Conservation (phyloP, 2,329 filamentous ascomycete genomes). For the Hymenoscyphus linearis region DNA sequence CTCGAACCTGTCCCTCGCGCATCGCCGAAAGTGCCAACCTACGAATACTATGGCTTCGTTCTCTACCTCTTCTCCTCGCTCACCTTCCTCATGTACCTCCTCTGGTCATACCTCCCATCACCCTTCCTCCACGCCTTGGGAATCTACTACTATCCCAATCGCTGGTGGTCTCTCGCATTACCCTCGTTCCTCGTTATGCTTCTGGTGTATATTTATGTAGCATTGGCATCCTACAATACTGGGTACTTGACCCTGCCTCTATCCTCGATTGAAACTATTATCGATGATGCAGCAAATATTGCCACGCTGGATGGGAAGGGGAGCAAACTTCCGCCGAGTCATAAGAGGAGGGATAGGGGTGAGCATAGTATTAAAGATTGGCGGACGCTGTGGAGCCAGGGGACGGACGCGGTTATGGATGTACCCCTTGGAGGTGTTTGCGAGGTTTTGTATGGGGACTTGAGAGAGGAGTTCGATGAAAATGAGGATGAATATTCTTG, state of each 20-base stretch:
- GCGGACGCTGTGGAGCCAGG: conserved; percentile 80
- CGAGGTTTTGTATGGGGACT: conserved; percentile 80
- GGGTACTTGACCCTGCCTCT: conserved; percentile 81
- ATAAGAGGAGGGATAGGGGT: conserved; percentile 31
- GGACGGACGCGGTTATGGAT: conserved; percentile 96
- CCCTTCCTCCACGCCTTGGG: conserved; percentile 89
- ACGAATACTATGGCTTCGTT: conserved; percentile 99
- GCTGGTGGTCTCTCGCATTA: conserved; percentile 95
- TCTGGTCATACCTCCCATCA: conserved; percentile 81
- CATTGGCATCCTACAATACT: conserved; percentile 84
- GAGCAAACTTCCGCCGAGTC: conserved; percentile 30
- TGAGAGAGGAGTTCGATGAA: conserved; percentile 33
- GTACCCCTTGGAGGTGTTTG: conserved; percentile 92
- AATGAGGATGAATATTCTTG: conserved; percentile 13
- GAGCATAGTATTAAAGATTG: conserved; percentile 48
- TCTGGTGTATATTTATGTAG: conserved; percentile 89
- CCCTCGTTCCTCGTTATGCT: conserved; percentile 86
- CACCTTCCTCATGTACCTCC: conserved; percentile 66
- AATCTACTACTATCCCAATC: conserved; percentile 93
- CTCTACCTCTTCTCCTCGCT: conserved; percentile 86
- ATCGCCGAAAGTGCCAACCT: conserved; percentile 92
- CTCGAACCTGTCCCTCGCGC: conserved; percentile 73
- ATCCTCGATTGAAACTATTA: conserved; percentile 77
- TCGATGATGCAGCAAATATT: conserved; percentile 83
- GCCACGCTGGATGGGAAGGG: conserved; percentile 75